phyloP scores from a whole-genome alignment of 202 grass and related monocot genomes.

The Elaeis oleifera region DNA sequence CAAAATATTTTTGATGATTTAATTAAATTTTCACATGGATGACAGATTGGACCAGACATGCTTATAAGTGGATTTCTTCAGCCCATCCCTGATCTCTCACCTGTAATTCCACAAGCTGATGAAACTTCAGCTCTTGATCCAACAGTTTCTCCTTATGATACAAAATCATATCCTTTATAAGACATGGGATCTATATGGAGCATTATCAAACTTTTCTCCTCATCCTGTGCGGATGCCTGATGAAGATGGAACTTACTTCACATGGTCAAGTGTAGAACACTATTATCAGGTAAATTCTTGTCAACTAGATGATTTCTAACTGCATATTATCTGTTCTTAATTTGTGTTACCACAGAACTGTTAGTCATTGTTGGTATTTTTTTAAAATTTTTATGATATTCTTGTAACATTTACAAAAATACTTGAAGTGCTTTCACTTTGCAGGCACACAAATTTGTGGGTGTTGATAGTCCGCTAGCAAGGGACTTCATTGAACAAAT shows the following conservation, averaged over 20 bases:
- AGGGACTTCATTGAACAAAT: slow-evolving; percentile 58
- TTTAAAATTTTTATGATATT: too few species aligned
- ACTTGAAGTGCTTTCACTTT: neutral
- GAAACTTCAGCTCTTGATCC: slow-evolving; percentile 65
- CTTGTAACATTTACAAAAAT: too few species aligned
- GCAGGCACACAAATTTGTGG: slow-evolving; percentile 81
- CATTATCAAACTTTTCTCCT: slow-evolving; percentile 95
- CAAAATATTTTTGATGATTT: neutral
- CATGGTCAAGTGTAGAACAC: slow-evolving; percentile 81
- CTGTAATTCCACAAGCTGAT: slow-evolving; percentile 67
- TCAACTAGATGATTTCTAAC: neutral
- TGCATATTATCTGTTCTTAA: neutral
- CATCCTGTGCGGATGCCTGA: slow-evolving; percentile 54
- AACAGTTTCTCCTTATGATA: slow-evolving; percentile 72
- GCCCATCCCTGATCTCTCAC: slow-evolving; percentile 82
- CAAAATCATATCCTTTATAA: slow-evolving; percentile 93
- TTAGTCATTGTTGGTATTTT: neutral
- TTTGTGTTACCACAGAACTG: neutral
- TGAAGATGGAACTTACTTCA: slow-evolving; percentile 43
- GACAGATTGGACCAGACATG: slow-evolving; percentile 83
- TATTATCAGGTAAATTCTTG: slow-evolving; percentile 79
- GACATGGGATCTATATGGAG: slow-evolving; percentile 87
- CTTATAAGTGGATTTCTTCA: slow-evolving; percentile 87
- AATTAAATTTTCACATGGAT: slow-evolving; percentile 16
- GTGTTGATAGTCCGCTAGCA: slow-evolving; percentile 47